These are phyloP conservation scores for Cunninghamia lanceolata DNA, from an alignment of 75 land plant species.

Conservation along the genomic window DNA sequence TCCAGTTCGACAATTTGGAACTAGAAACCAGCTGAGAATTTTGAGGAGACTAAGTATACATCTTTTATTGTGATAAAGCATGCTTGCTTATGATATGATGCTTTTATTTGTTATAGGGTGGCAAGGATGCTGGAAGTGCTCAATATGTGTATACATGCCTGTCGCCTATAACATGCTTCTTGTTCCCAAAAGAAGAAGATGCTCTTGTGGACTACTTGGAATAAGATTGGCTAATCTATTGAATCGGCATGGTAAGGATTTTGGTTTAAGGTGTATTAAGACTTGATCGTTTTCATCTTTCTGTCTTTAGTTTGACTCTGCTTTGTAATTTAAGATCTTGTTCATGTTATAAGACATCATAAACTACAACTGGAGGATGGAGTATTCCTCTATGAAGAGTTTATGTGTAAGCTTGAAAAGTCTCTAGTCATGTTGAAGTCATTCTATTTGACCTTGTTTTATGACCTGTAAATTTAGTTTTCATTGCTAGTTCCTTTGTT, in stretches of 20 bases:
- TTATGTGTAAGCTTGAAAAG: background rate
- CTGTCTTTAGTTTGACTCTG: no score
- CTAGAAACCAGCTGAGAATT: no score
- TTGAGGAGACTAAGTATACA: no score
- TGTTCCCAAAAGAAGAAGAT: constrained; percentile 89
- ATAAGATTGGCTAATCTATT: constrained; percentile 87
- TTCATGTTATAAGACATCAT: background rate
- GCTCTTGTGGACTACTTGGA: constrained; percentile 72
- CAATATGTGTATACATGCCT: no score
- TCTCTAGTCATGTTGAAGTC: background rate
- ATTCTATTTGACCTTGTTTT: background rate
- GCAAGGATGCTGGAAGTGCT: no score
- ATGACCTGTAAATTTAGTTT: background rate
- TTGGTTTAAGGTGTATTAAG: background rate
- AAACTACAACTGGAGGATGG: background rate
- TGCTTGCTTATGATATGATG: no score
- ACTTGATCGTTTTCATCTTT: background rate
- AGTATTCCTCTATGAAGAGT: background rate
- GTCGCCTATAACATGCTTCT: no score
- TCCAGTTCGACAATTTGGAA: no score
- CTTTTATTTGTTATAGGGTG: no score
- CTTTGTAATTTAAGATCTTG: no score
- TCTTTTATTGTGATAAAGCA: no score
- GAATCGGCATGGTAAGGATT: constrained; percentile 84
- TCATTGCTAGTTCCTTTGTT: background rate